Conservation (phyloP, 2,329 filamentous ascomycete species). For the Sporothrix mexicana region DNA sequence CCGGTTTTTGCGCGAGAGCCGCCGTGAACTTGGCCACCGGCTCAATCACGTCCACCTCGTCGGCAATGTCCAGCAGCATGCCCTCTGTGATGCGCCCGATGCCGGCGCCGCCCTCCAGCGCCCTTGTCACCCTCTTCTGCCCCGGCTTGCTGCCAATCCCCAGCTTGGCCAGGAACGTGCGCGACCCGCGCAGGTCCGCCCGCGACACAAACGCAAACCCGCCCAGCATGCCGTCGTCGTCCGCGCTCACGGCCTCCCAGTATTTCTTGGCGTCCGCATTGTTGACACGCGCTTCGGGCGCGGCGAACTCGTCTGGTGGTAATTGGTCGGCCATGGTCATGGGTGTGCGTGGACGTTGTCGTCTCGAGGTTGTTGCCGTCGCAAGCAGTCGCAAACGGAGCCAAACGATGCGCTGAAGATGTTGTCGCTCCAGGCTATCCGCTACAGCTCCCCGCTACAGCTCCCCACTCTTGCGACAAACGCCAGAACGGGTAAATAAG, state of each 20-base stretch:
- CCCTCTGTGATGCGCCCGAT: conserved; percentile 84
- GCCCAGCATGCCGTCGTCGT: conserved; percentile 77
- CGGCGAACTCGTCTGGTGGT: not conserved
- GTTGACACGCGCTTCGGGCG: conserved; percentile 46
- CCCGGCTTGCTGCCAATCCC: conserved; percentile 52
- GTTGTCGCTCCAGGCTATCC: not conserved
- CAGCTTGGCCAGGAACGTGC: conserved; percentile 73
- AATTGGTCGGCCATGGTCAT: not conserved
- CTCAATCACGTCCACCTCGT: conserved; percentile 81
- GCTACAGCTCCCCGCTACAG: conserved; percentile 12
- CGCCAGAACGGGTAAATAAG: not conserved
- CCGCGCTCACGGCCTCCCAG: conserved; percentile 54
- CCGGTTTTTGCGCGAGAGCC: conserved; percentile 61
- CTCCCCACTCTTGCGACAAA: conserved; percentile 16
- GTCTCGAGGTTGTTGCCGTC: not conserved
- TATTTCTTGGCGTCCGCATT: conserved; percentile 50
- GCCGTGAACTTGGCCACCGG: conserved; percentile 82
- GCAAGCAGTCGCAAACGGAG: too few species aligned
- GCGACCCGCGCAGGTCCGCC: conserved; percentile 73
- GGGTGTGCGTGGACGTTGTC: not conserved
- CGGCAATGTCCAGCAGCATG: conserved; percentile 72
- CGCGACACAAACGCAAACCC: conserved; percentile 69
- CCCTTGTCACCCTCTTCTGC: conserved; percentile 41
- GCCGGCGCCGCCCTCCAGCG: conserved; percentile 51
- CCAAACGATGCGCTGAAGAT: not conserved